These are phyloP conservation scores for Lyophyllum shimeji DNA, from an alignment of 768 basidiomycete genomes.

Conservation along the genomic window DNA sequence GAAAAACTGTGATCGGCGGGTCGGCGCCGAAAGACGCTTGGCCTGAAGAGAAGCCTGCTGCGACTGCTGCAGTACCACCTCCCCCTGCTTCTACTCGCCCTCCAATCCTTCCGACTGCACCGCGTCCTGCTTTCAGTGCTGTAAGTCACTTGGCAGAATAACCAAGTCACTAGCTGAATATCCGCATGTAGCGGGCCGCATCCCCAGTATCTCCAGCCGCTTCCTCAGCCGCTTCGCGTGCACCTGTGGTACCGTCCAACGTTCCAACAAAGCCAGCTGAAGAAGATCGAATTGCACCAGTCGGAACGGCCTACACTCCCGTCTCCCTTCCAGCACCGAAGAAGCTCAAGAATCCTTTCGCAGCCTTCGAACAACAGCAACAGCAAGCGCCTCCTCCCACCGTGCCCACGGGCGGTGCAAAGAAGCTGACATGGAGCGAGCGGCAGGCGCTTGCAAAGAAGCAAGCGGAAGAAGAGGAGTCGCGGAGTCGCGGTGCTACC, in stretches of 20 bases:
- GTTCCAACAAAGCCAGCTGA: slow-evolving; percentile 66
- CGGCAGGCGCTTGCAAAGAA: slow-evolving; percentile 90
- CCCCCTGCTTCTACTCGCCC: slow-evolving; percentile 49
- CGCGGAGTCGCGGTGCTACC: slow-evolving; percentile 57
- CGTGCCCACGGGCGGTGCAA: slow-evolving; percentile 39
- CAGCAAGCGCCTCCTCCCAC: slow-evolving; percentile 32
- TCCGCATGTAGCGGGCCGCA: slow-evolving; percentile 14
- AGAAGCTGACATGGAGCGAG: slow-evolving; percentile 94
- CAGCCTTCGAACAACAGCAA: slow-evolving; percentile 54
- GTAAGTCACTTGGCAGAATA: slow-evolving; percentile 17
- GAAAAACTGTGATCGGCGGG: slow-evolving; percentile 32
- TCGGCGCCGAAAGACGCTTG: slow-evolving; percentile 58
- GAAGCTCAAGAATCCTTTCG: slow-evolving; percentile 85
- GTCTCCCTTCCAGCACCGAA: slow-evolving; percentile 83
- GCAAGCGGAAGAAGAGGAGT: slow-evolving; percentile 77
- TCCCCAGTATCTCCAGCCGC: slow-evolving; percentile 16
- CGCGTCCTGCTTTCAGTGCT: slow-evolving; percentile 42
- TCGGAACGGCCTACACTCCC: slow-evolving; percentile 87
- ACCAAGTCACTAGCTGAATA: background rate
- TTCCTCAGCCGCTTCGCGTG: slow-evolving; percentile 21
- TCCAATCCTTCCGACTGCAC: slow-evolving; percentile 40
- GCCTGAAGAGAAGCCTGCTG: slow-evolving; percentile 48
- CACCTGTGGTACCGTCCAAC: slow-evolving; percentile 44
- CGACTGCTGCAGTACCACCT: slow-evolving; percentile 40
- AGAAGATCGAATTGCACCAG: slow-evolving; percentile 82